These are phyloP conservation scores for Claviceps lovelessii DNA, from an alignment of 2,329 filamentous ascomycete species.

Conservation along the genomic window DNA sequence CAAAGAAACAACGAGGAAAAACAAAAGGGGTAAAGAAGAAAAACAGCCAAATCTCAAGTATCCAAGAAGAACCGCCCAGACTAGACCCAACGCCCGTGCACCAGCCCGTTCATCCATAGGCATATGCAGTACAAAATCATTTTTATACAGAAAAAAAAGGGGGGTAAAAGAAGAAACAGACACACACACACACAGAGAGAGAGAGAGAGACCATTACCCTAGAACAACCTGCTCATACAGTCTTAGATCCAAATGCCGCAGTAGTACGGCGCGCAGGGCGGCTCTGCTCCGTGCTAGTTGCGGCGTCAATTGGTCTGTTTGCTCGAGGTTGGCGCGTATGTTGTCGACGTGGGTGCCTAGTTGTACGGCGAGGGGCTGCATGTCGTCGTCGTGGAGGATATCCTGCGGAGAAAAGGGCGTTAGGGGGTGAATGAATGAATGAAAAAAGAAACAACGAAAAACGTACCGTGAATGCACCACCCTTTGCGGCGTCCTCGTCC, in stretches of 20 bases:
- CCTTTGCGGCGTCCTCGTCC: background rate
- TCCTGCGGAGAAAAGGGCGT: background rate
- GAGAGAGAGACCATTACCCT: conserved; percentile 16
- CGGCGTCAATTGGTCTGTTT: conserved; percentile 37
- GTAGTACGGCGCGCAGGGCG: conserved; percentile 33
- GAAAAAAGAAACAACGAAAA: background rate
- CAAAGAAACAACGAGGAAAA: too few species aligned
- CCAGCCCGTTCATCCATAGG: background rate
- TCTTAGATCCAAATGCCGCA: conserved; percentile 28
- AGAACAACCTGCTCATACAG: conserved; percentile 35
- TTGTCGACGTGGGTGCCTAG: conserved; percentile 42
- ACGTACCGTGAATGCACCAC: conserved; percentile 9
- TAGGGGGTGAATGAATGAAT: too few species aligned
- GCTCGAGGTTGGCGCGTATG: conserved; percentile 37
- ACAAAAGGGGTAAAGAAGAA: too few species aligned
- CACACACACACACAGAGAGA: background rate
- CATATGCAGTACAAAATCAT: too few species aligned
- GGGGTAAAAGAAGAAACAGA: too few species aligned
- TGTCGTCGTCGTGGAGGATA: conserved; percentile 22
- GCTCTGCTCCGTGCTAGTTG: conserved; percentile 34
- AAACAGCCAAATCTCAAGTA: too few species aligned
- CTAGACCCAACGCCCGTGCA: background rate
- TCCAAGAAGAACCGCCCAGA: too few species aligned
- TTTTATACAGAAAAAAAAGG: too few species aligned
- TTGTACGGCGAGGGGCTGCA: conserved; percentile 32